A percentile compares a stretch with the other conserved stretches of the same genome.
These are phyloP conservation scores for Naematelia aurantialba DNA, from an alignment of 768 basidiomycete species.

Conservation along the genomic window DNA sequence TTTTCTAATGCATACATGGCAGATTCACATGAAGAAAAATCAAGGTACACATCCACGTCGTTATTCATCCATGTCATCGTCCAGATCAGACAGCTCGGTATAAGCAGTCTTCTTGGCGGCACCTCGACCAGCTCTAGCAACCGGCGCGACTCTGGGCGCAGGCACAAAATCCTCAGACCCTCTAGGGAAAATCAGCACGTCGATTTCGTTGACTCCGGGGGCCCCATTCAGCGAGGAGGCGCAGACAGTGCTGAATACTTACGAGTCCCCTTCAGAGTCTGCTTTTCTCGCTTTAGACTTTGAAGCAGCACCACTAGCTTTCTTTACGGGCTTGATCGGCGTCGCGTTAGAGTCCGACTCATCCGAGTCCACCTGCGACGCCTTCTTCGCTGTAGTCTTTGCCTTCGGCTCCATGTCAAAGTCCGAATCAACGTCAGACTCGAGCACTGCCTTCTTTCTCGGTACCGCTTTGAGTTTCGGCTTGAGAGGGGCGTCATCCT, in stretches of 20 bases:
- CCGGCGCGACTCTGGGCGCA: conserved; percentile 16
- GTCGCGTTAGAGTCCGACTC: not conserved
- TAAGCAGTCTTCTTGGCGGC: conserved; percentile 38
- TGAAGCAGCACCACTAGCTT: conserved; percentile 14
- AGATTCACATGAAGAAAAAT: not conserved
- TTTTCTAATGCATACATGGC: not conserved
- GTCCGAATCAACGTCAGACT: conserved; percentile 23
- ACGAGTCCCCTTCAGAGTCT: conserved; percentile 34
- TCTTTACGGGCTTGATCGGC: conserved; percentile 18
- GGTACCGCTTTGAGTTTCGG: conserved; percentile 6
- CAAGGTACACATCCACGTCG: not conserved
- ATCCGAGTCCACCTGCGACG: not conserved
- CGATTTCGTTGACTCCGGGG: not conserved
- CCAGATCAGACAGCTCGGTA: conserved; percentile 36
- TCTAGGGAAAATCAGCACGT: not conserved
- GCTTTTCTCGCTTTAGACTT: conserved; percentile 28
- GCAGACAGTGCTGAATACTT: too few species aligned
- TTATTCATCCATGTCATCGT: conserved; percentile 29
- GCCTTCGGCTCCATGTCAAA: conserved; percentile 11
- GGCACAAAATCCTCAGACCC: conserved; percentile 32
- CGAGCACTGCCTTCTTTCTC: conserved; percentile 12
- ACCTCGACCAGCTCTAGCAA: conserved; percentile 39
- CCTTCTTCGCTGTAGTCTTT: conserved; percentile 3
- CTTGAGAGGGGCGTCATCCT: not conserved
- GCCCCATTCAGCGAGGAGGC: not conserved